A percentile compares a stretch with the other conserved stretches of the same genome.
phyloP scores from a whole-genome alignment of 257 asterid genomes.

The Dorcoceras hygrometricum region DNA sequence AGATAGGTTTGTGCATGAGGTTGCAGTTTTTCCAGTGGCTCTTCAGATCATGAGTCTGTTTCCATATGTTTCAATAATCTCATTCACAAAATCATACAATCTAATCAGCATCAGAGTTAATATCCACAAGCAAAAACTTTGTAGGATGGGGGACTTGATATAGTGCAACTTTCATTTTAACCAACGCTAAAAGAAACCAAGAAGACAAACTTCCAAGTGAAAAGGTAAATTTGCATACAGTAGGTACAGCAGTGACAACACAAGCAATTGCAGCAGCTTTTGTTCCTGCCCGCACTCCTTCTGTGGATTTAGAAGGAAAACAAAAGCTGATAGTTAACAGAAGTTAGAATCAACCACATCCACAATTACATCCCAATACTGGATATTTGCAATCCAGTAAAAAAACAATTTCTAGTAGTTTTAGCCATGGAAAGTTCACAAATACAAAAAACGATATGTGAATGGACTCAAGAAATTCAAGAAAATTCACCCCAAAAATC shows the following conservation, averaged over 20 bases:
- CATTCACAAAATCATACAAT: too few relatives aligned
- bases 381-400: too few relatives aligned
- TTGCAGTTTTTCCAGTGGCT: too few relatives aligned
- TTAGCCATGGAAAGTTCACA: background rate
- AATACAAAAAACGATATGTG: background rate
- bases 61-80: too few relatives aligned
- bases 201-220: background rate
- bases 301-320: conserved; percentile 27
- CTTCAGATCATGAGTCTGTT: too few relatives aligned
- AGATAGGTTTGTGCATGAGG: too few relatives aligned
- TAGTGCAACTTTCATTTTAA: background rate
- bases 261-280: conserved; percentile 50
- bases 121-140: background rate
- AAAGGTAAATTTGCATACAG: conserved; percentile 27
- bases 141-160: background rate
- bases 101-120: background rate
- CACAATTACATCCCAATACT: background rate
- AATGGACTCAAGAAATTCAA: too few relatives aligned
- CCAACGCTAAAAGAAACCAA: background rate
- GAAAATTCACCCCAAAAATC: too few relatives aligned
- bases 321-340: background rate
- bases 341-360: background rate
- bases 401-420: too few relatives aligned
- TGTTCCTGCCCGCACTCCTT: conserved; percentile 47
- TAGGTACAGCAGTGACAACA: conserved; percentile 47